Evolutionary conservation across 345 rosid genomes (phyloP).

Genomic region (Bruguiera gymnorhiza): DNA sequence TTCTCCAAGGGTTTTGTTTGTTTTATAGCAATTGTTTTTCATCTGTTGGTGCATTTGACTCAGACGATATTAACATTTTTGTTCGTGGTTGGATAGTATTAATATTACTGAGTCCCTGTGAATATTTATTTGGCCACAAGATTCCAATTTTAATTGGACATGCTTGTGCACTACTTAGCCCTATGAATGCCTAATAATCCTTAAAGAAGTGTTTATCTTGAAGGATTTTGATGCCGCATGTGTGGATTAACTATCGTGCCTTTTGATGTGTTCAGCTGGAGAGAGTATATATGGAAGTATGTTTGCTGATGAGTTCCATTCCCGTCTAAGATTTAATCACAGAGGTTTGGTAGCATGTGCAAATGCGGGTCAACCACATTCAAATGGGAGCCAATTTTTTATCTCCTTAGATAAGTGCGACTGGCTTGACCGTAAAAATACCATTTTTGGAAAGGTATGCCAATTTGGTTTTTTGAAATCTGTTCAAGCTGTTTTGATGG

Average conservation of each 20-base stretch:
- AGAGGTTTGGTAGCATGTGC: constrained; percentile 93
- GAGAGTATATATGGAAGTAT: constrained; percentile 75
- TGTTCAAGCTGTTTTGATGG: not conserved
- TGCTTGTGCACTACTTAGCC: no score
- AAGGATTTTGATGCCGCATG: not conserved
- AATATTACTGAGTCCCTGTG: no score
- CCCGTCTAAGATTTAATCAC: constrained; percentile 85
- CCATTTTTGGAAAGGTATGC: constrained; percentile 86
- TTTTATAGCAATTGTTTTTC: not conserved
- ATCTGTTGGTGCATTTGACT: no score
- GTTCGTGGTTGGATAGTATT: no score
- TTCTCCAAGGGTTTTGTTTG: not conserved
- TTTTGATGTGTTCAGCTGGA: constrained; percentile 47
- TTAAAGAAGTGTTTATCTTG: no score
- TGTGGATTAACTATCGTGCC: not conserved
- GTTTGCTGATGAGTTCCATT: constrained; percentile 80
- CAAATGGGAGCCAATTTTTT: constrained; percentile 95
- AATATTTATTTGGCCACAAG: no score
- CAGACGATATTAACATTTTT: not conserved
- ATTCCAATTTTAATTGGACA: no score
- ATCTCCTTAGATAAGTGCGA: constrained; percentile 86
- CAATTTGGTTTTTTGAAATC: not conserved
- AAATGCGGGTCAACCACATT: constrained; percentile 70
- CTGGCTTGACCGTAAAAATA: constrained; percentile 80
- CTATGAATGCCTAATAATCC: no score